Percentiles rank a stretch among this genome's conserved stretches.
Conservation (phyloP, 1,284 basidiomycete species). For the Cutaneotrichosporon cavernicola region DNA sequence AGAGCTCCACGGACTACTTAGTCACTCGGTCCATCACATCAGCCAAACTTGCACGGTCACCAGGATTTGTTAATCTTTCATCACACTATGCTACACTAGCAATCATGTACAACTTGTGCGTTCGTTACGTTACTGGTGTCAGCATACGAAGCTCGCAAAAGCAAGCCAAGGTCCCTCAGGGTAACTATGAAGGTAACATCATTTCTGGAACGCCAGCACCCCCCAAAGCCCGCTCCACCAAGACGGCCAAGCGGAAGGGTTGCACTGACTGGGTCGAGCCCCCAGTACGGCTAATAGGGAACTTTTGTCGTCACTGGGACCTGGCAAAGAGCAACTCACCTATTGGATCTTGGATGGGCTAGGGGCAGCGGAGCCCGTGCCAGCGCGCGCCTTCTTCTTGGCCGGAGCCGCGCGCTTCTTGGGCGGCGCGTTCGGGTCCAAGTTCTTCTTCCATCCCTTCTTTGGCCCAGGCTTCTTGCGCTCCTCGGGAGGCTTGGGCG, state of each 20-base stretch:
- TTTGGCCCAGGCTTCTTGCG: slow-evolving; percentile 47
- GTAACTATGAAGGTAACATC: slow-evolving; percentile 52
- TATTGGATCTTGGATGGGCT: slow-evolving; percentile 18
- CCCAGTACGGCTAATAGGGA: slow-evolving; percentile 31
- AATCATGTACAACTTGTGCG: not conserved
- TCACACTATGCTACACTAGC: slow-evolving; percentile 2
- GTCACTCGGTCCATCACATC: not conserved
- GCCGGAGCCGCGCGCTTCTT: slow-evolving; percentile 16
- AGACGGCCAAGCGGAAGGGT: slow-evolving; percentile 33
- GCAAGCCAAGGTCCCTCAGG: slow-evolving; percentile 42
- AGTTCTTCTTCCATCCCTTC: slow-evolving; percentile 45
- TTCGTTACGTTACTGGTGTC: not conserved
- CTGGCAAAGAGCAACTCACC: not conserved
- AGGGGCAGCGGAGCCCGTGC: slow-evolving; percentile 14
- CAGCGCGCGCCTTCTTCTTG: slow-evolving; percentile 16
- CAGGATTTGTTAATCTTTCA: not conserved
- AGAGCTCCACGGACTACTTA: too few species aligned
- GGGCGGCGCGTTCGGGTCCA: slow-evolving; percentile 23
- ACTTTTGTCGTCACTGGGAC: slow-evolving; percentile 31
- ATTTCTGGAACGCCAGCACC: slow-evolving; percentile 38
- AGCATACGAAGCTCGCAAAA: not conserved
- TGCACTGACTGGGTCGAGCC: slow-evolving; percentile 24
- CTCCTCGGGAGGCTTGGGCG: slow-evolving; percentile 31
- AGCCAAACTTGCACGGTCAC: too few species aligned
- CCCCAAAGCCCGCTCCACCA: slow-evolving; percentile 33